Percentiles rank a stretch among this genome's conserved stretches.
phyloP scores from a whole-genome alignment of 331 rosid species.

The Phaseolus coccineus region DNA sequence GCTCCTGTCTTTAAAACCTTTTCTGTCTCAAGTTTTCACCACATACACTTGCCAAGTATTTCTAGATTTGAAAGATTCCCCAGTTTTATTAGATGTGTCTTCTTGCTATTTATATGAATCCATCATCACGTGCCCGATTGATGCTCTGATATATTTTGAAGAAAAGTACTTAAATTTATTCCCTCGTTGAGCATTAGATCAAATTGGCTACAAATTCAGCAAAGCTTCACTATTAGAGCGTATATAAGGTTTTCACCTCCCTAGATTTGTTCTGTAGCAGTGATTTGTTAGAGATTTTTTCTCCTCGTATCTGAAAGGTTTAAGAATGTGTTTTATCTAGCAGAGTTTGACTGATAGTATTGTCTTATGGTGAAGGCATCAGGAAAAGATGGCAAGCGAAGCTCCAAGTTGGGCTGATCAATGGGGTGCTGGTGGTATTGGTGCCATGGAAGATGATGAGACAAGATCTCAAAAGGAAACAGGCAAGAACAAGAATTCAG shows the following conservation, averaged over 20 bases:
- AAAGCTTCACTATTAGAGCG: neutral
- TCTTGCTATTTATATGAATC: constrained; percentile 8
- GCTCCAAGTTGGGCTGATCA: constrained; percentile 96
- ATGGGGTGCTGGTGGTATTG: constrained; percentile 93
- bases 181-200: neutral
- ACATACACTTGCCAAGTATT: neutral
- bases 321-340: constrained; percentile 7
- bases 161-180: constrained; percentile 1
- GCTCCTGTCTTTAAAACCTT: constrained; percentile 30
- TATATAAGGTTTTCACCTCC: neutral
- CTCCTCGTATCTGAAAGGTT: neutral
- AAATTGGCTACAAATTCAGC: neutral
- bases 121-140: constrained; percentile 23
- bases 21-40: constrained; percentile 34
- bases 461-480: constrained; percentile 55
- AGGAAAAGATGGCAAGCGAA: constrained; percentile 65
- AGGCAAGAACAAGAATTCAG: constrained; percentile 62
- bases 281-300: constrained; percentile 17
- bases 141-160: constrained; percentile 26
- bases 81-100: constrained; percentile 18
- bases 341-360: constrained; percentile 2
- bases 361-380: neutral
- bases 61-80: constrained; percentile 9
- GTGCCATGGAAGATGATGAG: constrained; percentile 72
- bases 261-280: constrained; percentile 28